Evolutionary conservation across 139 green algal species (phyloP), one percentile per base, ranked within the genome.

Genomic region (Chlorella sp.): DNA sequence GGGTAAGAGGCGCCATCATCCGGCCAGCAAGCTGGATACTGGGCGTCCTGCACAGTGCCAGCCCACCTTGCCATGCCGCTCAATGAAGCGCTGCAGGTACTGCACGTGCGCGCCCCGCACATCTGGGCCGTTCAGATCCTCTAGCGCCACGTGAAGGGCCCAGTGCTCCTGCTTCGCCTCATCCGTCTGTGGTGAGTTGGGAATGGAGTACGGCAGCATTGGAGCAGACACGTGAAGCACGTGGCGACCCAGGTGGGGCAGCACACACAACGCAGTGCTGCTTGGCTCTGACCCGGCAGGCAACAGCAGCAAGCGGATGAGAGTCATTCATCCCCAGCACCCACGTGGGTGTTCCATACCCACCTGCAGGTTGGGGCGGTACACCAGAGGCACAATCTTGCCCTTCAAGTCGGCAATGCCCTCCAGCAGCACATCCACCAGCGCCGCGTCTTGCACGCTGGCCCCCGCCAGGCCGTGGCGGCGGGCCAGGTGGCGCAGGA

Each of bases 311-410:
- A n/a, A n/a, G n/a, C n/a, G n/a, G n/a, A n/a, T n/a, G n/a, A n/a
- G n/a, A n/a, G n/a, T n/a, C n/a, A n/a, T n/a, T n/a, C n/a, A n/a
- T n/a, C n/a, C n/a, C n/a, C n/a, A n/a, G n/a, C n/a, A n/a, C n/a
- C n/a, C n/a, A n/a, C n/a, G n/a, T n/a, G n/a, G n/a, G n/a, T n/a
- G n/a, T n/a, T n/a, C n/a, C 30, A 13, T 0, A 22, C 38, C 17
- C 48, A 88, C 67, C 67, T 74, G 67, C 67, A 74, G 34, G 36
- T 74, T 48, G 30, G 34, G 67, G 9, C 67, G 67, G 67, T 74
- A 74, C 34, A 74, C 67, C 67, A 74, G 67, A 36, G 67, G 67
- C 22, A 74, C 67, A 11, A 74, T 46, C 36, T 36, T 36, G 2
- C 34, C 41, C 36, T 46, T 74, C 36, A 74, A 36, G 67, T 74